Percentiles rank a stretch among this genome's conserved stretches.
Conservation (phyloP, 257 asterid species). For the Paraleonurus japonicus region DNA sequence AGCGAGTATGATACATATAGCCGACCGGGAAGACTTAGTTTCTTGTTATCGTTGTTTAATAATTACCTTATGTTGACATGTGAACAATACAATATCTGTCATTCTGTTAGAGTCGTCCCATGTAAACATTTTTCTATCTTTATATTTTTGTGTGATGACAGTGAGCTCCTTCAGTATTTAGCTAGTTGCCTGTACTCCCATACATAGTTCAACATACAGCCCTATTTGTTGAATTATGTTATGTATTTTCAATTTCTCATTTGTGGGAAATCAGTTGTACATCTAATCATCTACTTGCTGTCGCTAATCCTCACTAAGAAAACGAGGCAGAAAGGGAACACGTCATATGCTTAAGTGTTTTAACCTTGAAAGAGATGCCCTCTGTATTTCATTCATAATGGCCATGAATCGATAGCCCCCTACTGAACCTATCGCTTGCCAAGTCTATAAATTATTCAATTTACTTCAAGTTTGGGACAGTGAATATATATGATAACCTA, state of each 20-base stretch:
- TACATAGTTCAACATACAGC: neutral
- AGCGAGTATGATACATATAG: neutral
- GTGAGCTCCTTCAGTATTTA: neutral
- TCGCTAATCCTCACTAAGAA: neutral
- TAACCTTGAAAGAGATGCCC: neutral
- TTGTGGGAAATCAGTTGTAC: neutral
- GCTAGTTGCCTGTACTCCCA: slow-evolving; percentile 8
- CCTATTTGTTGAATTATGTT: neutral
- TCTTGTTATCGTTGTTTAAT: neutral
- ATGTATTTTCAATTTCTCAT: neutral
- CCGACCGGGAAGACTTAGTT: neutral
- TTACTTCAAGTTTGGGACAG: neutral
- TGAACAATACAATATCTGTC: slow-evolving; percentile 8
- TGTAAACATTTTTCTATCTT: neutral
- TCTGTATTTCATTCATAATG: neutral
- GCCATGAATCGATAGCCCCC: neutral
- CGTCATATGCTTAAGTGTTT: neutral
- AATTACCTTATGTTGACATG: neutral
- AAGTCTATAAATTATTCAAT: neutral
- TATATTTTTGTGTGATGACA: neutral
- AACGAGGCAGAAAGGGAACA: neutral
- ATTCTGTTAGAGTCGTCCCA: neutral
- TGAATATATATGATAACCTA: neutral
- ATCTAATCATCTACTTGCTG: neutral
- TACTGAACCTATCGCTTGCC: neutral